Conservation (phyloP, 2,329 filamentous ascomycete species). For the Plenodomus lindquistii region DNA sequence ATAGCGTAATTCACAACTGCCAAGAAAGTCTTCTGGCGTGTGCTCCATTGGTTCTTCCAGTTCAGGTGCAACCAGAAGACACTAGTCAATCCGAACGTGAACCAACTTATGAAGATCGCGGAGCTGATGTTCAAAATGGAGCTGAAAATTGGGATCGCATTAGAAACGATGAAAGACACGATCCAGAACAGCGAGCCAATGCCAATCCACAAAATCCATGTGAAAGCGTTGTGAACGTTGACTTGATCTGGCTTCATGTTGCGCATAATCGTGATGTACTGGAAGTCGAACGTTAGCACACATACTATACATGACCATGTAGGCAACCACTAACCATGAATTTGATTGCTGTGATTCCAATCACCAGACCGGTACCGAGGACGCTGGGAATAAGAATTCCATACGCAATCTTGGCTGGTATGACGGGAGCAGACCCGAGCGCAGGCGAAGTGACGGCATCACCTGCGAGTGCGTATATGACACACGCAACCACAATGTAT, state of each 20-base stretch:
- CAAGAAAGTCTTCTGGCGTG: conserved; percentile 47
- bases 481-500: conserved; percentile 65
- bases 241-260: conserved; percentile 25
- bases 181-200: conserved; percentile 58
- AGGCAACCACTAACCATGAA: conserved; percentile 50
- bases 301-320: no score
- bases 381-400: conserved; percentile 71
- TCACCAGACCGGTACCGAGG: conserved; percentile 71
- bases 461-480: conserved; percentile 70
- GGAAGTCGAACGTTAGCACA: neutral
- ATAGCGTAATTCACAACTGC: conserved; percentile 51
- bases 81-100: conserved; percentile 57
- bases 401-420: conserved; percentile 67
- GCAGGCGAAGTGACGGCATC: conserved; percentile 65
- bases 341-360: conserved; percentile 68
- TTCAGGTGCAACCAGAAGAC: conserved; percentile 55
- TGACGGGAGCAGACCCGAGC: conserved; percentile 61
- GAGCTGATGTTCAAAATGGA: conserved; percentile 64
- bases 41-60: conserved; percentile 35
- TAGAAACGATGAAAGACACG: conserved; percentile 54
- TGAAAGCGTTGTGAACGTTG: conserved; percentile 50
- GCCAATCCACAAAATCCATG: conserved; percentile 67
- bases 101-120: conserved; percentile 66
- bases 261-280: conserved; percentile 66
- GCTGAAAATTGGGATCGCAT: conserved; percentile 61